A percentile compares a stretch with the other conserved stretches of the same genome.
phyloP scores from a whole-genome alignment of 139 green algal species.

The Volvox africanus region DNA sequence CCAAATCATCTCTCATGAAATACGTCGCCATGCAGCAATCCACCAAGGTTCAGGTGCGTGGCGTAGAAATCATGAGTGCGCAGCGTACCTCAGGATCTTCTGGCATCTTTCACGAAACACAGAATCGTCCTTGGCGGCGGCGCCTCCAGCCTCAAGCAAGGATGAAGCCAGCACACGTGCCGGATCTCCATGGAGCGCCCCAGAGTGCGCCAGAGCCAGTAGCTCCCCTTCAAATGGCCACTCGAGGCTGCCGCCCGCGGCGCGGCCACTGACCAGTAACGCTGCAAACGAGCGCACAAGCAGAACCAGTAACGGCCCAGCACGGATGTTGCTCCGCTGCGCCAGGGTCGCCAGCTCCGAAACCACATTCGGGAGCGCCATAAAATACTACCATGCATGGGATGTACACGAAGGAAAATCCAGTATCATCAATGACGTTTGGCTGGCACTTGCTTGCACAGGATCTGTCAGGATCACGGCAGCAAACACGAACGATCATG shows the following conservation, averaged over 20 bases:
- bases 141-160: slow-evolving; percentile 41
- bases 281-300: slow-evolving; percentile 43
- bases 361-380: slow-evolving; percentile 36
- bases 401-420: too few relatives aligned
- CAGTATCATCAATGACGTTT: too few relatives aligned
- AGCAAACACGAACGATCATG: too few relatives aligned
- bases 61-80: too few relatives aligned
- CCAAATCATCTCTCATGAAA: neutral
- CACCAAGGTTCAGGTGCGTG: neutral
- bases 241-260: neutral
- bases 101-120: slow-evolving; percentile 4
- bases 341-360: slow-evolving; percentile 60
- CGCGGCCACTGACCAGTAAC: neutral
- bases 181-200: slow-evolving; percentile 45
- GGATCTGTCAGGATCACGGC: too few relatives aligned
- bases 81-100: slow-evolving; percentile 6
- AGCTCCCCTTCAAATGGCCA: slow-evolving; percentile 10
- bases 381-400: slow-evolving; percentile 32
- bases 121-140: neutral
- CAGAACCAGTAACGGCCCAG: slow-evolving; percentile 50
- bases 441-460: too few relatives aligned
- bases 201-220: slow-evolving; percentile 51
- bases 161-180: neutral
- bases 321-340: slow-evolving; percentile 40
- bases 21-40: neutral